A percentile compares a stretch with the other conserved stretches of the same genome.
phyloP scores from a whole-genome alignment of 2,329 filamentous ascomycete species.

The Diplodia corticola region DNA sequence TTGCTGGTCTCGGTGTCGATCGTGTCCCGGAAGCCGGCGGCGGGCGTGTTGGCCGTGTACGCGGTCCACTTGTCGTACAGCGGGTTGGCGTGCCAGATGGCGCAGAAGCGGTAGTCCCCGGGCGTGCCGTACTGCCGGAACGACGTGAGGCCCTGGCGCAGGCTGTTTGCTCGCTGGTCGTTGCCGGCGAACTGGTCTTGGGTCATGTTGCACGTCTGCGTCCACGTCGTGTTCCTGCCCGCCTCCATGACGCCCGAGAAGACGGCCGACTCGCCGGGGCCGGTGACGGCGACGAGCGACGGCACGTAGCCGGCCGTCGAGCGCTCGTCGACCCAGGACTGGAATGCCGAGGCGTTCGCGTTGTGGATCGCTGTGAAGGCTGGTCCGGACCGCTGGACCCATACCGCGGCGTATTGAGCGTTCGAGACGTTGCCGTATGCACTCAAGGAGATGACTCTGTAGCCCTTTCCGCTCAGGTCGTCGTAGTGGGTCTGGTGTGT shows the following conservation, averaged over 20 bases:
- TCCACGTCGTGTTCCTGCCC: slow-evolving; percentile 23
- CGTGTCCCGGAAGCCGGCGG: slow-evolving; percentile 4
- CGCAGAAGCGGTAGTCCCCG: slow-evolving; percentile 27
- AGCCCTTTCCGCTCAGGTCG: slow-evolving; percentile 26
- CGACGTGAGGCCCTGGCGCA: slow-evolving; percentile 25
- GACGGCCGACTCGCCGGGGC: slow-evolving; percentile 26
- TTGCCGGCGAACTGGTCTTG: slow-evolving; percentile 22
- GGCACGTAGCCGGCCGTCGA: slow-evolving; percentile 25
- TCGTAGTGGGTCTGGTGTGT: slow-evolving; percentile 4
- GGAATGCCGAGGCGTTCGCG: slow-evolving; percentile 26
- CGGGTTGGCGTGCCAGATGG: slow-evolving; percentile 28
- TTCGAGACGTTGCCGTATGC: slow-evolving; percentile 26
- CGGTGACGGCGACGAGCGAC: slow-evolving; percentile 30
- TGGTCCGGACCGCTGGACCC: slow-evolving; percentile 26
- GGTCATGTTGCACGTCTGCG: slow-evolving; percentile 26
- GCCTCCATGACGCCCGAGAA: slow-evolving; percentile 30
- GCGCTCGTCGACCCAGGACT: slow-evolving; percentile 26
- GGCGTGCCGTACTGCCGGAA: slow-evolving; percentile 25
- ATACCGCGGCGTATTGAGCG: slow-evolving; percentile 28
- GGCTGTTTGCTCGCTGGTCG: slow-evolving; percentile 16
- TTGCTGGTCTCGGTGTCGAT: slow-evolving; percentile 27
- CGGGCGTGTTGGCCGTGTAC: slow-evolving; percentile 17
- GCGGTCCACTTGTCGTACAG: slow-evolving; percentile 27
- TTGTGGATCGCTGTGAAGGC: slow-evolving; percentile 27
- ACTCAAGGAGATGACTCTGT: slow-evolving; percentile 27